Base-by-base conservation (phyloP, 371 early-diverging fungal species). In the Lichtheimia ornata region DNA sequence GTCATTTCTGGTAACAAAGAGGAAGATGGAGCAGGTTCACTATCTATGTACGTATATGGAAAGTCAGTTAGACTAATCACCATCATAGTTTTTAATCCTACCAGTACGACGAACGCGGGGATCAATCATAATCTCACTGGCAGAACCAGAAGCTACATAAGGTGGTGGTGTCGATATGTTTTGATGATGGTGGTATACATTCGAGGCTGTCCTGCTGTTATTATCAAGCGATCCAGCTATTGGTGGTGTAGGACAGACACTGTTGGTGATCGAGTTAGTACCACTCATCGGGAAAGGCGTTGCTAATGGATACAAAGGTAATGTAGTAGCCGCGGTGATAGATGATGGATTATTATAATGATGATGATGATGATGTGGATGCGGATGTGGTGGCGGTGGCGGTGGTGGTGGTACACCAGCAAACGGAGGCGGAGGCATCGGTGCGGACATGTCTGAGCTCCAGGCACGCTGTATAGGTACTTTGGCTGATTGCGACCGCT, bases 381-480 rank as follows among this genome's bases (percentile, higher is more conserved):
- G 51, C 9, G 7, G 52, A 14, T 5, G 13, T 24, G 14, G 25
- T 20, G 50, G 50, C 40, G 67, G 65, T 24, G 66, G 61, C 42
- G 71, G 56, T 45, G 54, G 67, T 45, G 54, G 67, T 14, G 67
- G 53, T 9, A 35, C 35, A 35, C 35, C 35, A 35, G 35, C 35
- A 35, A 35, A 28, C 14, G 58, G 55, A 56, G 63, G 63, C 13
- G 56, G 66, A 18, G 63, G 67, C n/a, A 64, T 65, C 13, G 69
- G 67, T 4, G 57, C 43, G 18, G 66, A 44, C 27, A 67, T 71
- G 60, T 82, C 79, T 25, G 77, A 61, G 57, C 82, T 73, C 74
- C 79, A 79, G 24, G 77, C 76, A 64, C 78, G 73, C 44, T 73
- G 64, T 17, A 73, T 70, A 6, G 72, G 69, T 56, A 69, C 58